phyloP scores from a whole-genome alignment of 108 stramenopile species.

The Conticribra weissflogii region DNA sequence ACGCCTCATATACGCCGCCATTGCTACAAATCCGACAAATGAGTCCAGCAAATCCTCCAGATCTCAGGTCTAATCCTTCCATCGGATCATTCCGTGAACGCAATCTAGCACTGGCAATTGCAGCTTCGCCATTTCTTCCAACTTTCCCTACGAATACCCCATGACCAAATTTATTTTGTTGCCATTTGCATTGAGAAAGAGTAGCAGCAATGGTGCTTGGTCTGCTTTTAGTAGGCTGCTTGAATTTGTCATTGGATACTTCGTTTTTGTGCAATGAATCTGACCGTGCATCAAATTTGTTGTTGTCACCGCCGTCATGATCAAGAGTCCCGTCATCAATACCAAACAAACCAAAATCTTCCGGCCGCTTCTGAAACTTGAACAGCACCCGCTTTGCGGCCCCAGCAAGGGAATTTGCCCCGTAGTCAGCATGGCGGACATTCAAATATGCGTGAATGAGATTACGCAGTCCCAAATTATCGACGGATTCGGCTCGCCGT shows the following conservation, averaged over 20 bases:
- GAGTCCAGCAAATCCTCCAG: constrained; percentile 76
- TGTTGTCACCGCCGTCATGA: constrained; percentile 19
- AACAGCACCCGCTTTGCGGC: constrained; percentile 91
- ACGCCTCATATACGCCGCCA: constrained; percentile 80
- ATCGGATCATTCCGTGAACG: constrained; percentile 73
- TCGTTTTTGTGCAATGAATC: too few species aligned
- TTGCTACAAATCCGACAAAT: constrained; percentile 75
- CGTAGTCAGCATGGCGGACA: constrained; percentile 87
- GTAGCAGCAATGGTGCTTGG: constrained; percentile 5
- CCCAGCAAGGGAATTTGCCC: constrained; percentile 56
- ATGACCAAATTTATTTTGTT: constrained; percentile 72
- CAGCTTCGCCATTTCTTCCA: constrained; percentile 59
- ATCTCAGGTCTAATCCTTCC: constrained; percentile 68
- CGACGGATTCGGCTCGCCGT: constrained; percentile 69
- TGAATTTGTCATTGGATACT: too few species aligned
- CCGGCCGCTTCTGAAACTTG: constrained; percentile 71
- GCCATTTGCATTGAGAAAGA: constrained; percentile 66
- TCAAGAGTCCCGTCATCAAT: constrained; percentile 54
- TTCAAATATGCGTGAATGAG: constrained; percentile 86
- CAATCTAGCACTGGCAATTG: constrained; percentile 70
- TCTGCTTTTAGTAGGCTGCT: too few species aligned
- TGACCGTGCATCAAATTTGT: too few species aligned
- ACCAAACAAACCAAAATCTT: constrained; percentile 76
- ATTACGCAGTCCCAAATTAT: constrained; percentile 82
- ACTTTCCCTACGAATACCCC: constrained; percentile 82